A percentile compares a stretch with the other conserved stretches of the same genome.
Evolutionary conservation across 257 asterid genomes (phyloP).

Genomic region (Sherardia arvensis): DNA sequence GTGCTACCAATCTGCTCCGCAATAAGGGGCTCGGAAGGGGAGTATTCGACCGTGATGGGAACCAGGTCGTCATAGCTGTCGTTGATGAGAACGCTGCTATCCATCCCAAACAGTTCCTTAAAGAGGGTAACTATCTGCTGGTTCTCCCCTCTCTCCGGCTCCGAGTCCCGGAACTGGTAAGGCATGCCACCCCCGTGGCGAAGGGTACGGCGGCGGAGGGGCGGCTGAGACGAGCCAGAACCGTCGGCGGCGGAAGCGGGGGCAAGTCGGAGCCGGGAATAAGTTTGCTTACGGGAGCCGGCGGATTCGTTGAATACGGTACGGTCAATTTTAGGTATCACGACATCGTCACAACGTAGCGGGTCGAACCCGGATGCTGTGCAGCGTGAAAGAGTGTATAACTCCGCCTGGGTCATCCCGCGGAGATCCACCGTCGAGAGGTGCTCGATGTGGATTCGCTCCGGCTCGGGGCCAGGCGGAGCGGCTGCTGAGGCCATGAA

Average conservation of each 20-base stretch:
- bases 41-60: constrained; percentile 42
- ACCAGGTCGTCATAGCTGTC: constrained; percentile 24
- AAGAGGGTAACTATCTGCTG: constrained; percentile 41
- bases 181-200: constrained; percentile 26
- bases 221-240: constrained; percentile 15
- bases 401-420: constrained; percentile 65
- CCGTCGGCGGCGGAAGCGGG: constrained; percentile 44
- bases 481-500: constrained; percentile 26
- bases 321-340: constrained; percentile 68
- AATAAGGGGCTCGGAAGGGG: constrained; percentile 17
- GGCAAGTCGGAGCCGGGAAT: constrained; percentile 76
- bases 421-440: constrained; percentile 59
- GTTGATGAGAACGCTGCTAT: constrained; percentile 6
- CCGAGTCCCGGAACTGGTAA: constrained; percentile 18
- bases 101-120: constrained; percentile 42
- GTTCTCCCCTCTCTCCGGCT: constrained; percentile 40
- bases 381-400: constrained; percentile 56
- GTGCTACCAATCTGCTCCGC: neutral
- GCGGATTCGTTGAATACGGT: constrained; percentile 87
- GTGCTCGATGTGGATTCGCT: constrained; percentile 36
- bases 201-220: constrained; percentile 59
- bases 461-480: constrained; percentile 15
- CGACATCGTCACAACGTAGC: constrained; percentile 51
- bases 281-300: constrained; percentile 80
- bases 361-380: constrained; percentile 47